phyloP scores from a whole-genome alignment of 139 green algal species.

The Coelastrella sp. region DNA sequence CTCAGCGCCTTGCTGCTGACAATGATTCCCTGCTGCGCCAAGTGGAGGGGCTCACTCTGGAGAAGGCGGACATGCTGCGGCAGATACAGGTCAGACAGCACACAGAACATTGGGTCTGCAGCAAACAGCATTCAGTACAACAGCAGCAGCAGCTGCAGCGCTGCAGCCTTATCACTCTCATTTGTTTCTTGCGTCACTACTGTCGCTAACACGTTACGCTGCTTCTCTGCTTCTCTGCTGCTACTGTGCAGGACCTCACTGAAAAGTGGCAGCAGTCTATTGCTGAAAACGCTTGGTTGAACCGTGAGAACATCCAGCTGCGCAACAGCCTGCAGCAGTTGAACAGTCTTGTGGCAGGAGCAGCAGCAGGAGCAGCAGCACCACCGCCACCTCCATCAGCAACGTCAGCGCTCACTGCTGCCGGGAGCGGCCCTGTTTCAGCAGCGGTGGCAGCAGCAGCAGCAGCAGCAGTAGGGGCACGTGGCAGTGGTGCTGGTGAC shows the following conservation, averaged over 20 bases:
- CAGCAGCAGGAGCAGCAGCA: not conserved
- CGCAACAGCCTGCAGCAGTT: conserved; percentile 47
- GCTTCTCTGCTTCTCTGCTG: not conserved
- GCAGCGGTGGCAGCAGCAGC: not conserved
- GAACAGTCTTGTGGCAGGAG: conserved; percentile 16
- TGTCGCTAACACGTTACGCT: not conserved
- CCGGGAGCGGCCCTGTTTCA: not conserved
- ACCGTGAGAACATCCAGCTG: conserved; percentile 60
- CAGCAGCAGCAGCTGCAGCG: conserved; percentile 9
- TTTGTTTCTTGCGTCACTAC: not conserved
- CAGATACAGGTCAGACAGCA: conserved; percentile 41
- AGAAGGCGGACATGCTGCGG: conserved; percentile 55
- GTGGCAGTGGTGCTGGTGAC: not conserved
- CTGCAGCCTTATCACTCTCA: not conserved
- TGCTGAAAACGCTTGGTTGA: conserved; percentile 57
- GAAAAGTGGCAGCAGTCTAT: conserved; percentile 64
- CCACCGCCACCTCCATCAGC: not conserved
- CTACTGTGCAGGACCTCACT: conserved; percentile 51
- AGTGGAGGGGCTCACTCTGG: conserved; percentile 51
- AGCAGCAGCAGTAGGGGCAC: not conserved
- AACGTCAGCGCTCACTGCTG: not conserved
- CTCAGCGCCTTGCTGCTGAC: conserved; percentile 38
- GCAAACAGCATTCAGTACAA: not conserved
- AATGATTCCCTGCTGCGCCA: conserved; percentile 53
- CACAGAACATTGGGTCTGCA: not conserved